These are phyloP conservation scores for sweet orange (Citrus sinensis) DNA, from an alignment of 345 rosid species.

Conservation along the genomic window DNA sequence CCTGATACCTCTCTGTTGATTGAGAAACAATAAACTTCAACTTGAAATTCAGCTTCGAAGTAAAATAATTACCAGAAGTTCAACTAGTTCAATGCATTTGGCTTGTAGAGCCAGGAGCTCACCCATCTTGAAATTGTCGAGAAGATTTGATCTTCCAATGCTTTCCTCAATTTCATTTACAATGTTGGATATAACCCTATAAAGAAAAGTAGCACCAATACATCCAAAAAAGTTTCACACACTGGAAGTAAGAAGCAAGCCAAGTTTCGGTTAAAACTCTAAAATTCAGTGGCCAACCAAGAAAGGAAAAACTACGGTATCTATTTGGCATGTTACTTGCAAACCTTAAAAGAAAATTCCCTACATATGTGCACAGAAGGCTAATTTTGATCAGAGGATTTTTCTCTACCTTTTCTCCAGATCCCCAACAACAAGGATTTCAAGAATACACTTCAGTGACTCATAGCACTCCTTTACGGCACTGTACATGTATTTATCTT, in stretches of 20 bases:
- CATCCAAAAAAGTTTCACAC: slow-evolving; percentile 8
- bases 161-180: slow-evolving; percentile 70
- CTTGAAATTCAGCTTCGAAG: slow-evolving; percentile 10
- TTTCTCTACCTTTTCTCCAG: slow-evolving; percentile 67
- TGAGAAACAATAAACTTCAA: slow-evolving; percentile 9
- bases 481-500: slow-evolving; percentile 79
- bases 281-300: slow-evolving; percentile 1
- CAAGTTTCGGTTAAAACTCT: not conserved
- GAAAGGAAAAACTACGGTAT: slow-evolving; percentile 1
- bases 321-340: not conserved
- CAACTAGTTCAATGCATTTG: slow-evolving; percentile 63
- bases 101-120: slow-evolving; percentile 61
- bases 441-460: slow-evolving; percentile 77
- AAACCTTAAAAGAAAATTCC: not conserved
- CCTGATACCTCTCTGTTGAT: not conserved
- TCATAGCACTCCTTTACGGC: slow-evolving; percentile 89
- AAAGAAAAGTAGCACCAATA: slow-evolving; percentile 7
- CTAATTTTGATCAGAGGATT: not conserved
- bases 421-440: slow-evolving; percentile 73
- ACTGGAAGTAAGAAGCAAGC: slow-evolving; percentile 12
- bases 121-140: slow-evolving; percentile 69
- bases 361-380: not conserved
- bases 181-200: slow-evolving; percentile 59
- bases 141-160: slow-evolving; percentile 59
- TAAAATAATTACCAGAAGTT: slow-evolving; percentile 67